phyloP scores from a whole-genome alignment of 345 rosid species.

The Punica granatum region DNA sequence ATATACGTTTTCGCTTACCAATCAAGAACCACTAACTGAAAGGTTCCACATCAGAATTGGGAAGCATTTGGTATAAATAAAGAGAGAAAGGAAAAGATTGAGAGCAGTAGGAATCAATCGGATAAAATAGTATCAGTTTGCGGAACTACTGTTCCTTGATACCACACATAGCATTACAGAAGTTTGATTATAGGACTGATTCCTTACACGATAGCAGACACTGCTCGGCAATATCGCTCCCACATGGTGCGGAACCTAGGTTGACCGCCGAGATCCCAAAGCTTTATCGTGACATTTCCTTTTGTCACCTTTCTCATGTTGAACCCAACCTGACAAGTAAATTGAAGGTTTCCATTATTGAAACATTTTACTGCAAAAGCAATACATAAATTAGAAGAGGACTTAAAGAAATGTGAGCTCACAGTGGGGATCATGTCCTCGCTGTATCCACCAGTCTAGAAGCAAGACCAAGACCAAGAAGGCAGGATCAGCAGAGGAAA shows the following conservation, averaged over 20 bases:
- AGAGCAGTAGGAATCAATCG: neutral
- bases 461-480: slow-evolving; percentile 8
- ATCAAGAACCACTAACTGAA: neutral
- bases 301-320: slow-evolving; percentile 97
- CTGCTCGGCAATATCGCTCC: slow-evolving; percentile 99
- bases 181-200: neutral
- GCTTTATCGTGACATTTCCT: slow-evolving; percentile 96
- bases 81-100: neutral
- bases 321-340: slow-evolving; percentile 61
- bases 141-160: neutral
- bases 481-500: neutral
- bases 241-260: slow-evolving; percentile 95
- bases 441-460: slow-evolving; percentile 91
- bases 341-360: no score
- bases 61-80: neutral
- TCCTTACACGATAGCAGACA: slow-evolving; percentile 83
- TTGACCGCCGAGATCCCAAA: slow-evolving; percentile 99
- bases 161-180: neutral
- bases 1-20: neutral
- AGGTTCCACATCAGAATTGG: neutral
- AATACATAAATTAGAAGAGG: neutral
- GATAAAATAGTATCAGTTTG: neutral
- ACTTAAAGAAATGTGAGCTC: slow-evolving; percentile 20
- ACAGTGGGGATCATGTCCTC: slow-evolving; percentile 99
- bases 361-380: slow-evolving; percentile 2